Conservation (phyloP, 2,329 filamentous ascomycete species). For the Pseudogymnoascus sp. region DNA sequence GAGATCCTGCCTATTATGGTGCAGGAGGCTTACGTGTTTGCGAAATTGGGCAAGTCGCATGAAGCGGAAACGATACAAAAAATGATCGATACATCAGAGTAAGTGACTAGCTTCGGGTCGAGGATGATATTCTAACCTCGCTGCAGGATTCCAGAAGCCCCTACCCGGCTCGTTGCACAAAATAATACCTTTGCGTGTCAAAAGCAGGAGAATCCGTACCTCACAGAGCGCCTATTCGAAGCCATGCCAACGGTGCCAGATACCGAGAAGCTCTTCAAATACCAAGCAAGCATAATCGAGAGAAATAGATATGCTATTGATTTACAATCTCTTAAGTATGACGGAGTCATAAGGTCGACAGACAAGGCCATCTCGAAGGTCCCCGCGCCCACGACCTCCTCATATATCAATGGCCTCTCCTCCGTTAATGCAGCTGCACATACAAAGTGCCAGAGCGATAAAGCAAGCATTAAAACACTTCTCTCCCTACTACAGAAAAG, state of each 20-base stretch:
- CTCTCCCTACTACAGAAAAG: slow-evolving; percentile 62
- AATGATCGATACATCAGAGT: slow-evolving; percentile 55
- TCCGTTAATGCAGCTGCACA: slow-evolving; percentile 68
- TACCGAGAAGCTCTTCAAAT: slow-evolving; percentile 61
- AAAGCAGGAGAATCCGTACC: slow-evolving; percentile 53
- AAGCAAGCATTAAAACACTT: slow-evolving; percentile 61
- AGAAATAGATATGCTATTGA: slow-evolving; percentile 58
- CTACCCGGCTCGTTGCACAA: slow-evolving; percentile 56
- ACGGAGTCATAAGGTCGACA: slow-evolving; percentile 48
- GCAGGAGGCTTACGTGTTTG: slow-evolving; percentile 67
- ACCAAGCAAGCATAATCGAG: slow-evolving; percentile 53
- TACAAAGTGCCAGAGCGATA: slow-evolving; percentile 53
- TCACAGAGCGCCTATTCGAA: slow-evolving; percentile 54
- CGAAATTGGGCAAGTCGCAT: slow-evolving; percentile 54
- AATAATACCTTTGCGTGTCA: slow-evolving; percentile 50
- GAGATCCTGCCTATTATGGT: slow-evolving; percentile 69
- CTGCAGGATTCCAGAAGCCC: slow-evolving; percentile 54
- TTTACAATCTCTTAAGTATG: slow-evolving; percentile 58
- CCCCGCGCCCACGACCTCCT: slow-evolving; percentile 39
- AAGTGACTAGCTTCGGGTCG: slow-evolving; percentile 26
- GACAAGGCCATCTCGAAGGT: slow-evolving; percentile 35
- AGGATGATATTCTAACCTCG: slow-evolving; percentile 24
- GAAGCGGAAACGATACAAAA: slow-evolving; percentile 57
- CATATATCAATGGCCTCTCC: slow-evolving; percentile 46
- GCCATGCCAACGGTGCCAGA: slow-evolving; percentile 43